Evolutionary conservation across 148 eudicot genomes (phyloP).

Genomic region (Camellia japonica): DNA sequence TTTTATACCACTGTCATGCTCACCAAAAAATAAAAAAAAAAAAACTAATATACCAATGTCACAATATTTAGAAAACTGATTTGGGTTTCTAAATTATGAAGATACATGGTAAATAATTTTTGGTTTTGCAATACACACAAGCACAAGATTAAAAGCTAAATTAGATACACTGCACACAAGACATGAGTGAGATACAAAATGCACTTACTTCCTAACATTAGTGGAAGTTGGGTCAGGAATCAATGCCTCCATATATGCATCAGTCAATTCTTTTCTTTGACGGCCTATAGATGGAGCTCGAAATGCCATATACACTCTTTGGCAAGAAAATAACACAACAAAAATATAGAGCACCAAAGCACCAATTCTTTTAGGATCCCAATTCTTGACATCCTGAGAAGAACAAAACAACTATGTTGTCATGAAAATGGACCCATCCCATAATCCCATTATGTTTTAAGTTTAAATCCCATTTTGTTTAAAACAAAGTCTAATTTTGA

Average conservation of each 20-base stretch:
- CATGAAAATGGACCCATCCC: neutral
- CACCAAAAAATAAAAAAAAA: neutral
- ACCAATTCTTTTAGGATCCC: conserved; percentile 73
- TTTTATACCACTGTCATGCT: neutral
- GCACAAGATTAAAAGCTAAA: neutral
- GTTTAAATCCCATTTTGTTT: neutral
- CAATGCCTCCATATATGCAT: conserved; percentile 90
- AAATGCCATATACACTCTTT: conserved; percentile 46
- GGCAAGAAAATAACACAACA: conserved; percentile 47
- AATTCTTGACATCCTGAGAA: conserved; percentile 67
- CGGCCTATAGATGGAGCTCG: conserved; percentile 65
- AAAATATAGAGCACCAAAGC: conserved; percentile 57
- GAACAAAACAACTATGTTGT: neutral
- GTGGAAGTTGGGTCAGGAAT: conserved; percentile 85
- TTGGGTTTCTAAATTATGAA: too few relatives aligned
- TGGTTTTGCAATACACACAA: too few relatives aligned
- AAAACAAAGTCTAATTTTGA: neutral
- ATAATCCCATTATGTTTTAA: neutral
- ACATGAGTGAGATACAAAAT: neutral
- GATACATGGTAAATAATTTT: too few relatives aligned
- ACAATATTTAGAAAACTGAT: neutral
- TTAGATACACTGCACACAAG: neutral
- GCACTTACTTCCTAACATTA: conserved; percentile 64
- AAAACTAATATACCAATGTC: neutral
- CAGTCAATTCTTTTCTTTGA: conserved; percentile 55